Evolutionary conservation across 78 protist genomes (phyloP), one percentile per base, ranked within the genome.

Genomic region (Parvularia atlantis): DNA sequence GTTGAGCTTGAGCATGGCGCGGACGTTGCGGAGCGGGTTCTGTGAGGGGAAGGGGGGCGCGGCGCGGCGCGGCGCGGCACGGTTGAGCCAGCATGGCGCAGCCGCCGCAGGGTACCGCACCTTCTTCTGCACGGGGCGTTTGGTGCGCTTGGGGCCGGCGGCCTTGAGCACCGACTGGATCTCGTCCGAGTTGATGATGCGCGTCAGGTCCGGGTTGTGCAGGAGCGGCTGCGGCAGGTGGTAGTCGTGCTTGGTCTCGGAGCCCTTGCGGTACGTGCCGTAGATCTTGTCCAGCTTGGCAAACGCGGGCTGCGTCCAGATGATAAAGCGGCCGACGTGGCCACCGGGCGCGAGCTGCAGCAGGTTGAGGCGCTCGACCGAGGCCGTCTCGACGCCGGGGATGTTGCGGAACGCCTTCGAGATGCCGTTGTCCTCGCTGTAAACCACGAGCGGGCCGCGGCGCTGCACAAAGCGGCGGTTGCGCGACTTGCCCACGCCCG

Each of bases 261-360:
- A 63, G 28, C 74, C 16, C 31, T 28, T 50, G 60, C n/a, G 0
- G 54, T 52, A 39, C 36, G 95, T 84, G 41, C 94, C 96, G 80
- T 69, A 96, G 86, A 88, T 17, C 26, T 19, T 1, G 83, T 93
- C 93, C 46, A 98, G 88, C 71, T 69, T 52, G 80, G 80, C 76
- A 90, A 96, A 94, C 57, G 99, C 99, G 53, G 76, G 70, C 83
- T 92, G 69, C 56, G 99, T 86, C 99, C 99, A 98, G 89, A 98
- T 85, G 93, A 92, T 46, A 85, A 96, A 92, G 73, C 99, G 94
- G 77, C 99, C 99, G 35, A 98, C 58, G 87, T 96, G 99, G 39
- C 99, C 99, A 78, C 99, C 99, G 37, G 99, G 99, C 67, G 99
- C 99, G 66, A 98, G 94, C 84, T 96, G 89, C 56, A 96, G 91